Conservation (phyloP, 768 basidiomycete species). For the Sporobolomyces roseus region DNA sequence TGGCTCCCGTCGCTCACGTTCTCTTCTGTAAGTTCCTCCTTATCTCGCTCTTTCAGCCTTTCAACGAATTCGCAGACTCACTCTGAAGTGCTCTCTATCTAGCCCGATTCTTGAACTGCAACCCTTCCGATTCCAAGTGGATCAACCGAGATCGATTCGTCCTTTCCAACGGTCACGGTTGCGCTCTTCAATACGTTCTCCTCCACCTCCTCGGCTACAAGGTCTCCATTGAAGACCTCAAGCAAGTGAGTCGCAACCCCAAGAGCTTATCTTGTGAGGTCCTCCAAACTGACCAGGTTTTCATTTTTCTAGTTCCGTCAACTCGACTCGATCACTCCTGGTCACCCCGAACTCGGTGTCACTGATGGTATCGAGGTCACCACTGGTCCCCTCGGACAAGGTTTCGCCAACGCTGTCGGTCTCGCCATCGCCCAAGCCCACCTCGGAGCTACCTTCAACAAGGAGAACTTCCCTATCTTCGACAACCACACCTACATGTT, state of each 20-base stretch:
- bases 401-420: slow-evolving; percentile 85
- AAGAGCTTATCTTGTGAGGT: not conserved
- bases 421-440: slow-evolving; percentile 90
- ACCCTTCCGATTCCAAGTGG: slow-evolving; percentile 86
- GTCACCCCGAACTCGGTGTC: slow-evolving; percentile 77
- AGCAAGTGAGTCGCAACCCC: slow-evolving; percentile 51
- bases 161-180: slow-evolving; percentile 86
- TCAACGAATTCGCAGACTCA: not conserved
- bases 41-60: too few relatives aligned
- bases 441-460: slow-evolving; percentile 83
- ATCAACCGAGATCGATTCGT: slow-evolving; percentile 96
- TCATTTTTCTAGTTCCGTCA: slow-evolving; percentile 65
- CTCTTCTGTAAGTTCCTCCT: slow-evolving; percentile 58
- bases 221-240: slow-evolving; percentile 84
- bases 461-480: slow-evolving; percentile 62
- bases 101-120: slow-evolving; percentile 74
- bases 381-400: slow-evolving; percentile 89
- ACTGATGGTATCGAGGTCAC: slow-evolving; percentile 73
- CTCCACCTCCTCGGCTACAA: slow-evolving; percentile 91
- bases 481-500: slow-evolving; percentile 64
- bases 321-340: slow-evolving; percentile 80
- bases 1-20: slow-evolving; percentile 78
- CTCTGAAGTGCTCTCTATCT: not conserved
- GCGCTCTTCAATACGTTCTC: slow-evolving; percentile 86
- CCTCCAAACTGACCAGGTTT: not conserved